Evolutionary conservation across 2,329 filamentous ascomycete genomes (phyloP), one percentile per base, ranked within the genome.

Genomic region (Mycosphaerella arachidis): DNA sequence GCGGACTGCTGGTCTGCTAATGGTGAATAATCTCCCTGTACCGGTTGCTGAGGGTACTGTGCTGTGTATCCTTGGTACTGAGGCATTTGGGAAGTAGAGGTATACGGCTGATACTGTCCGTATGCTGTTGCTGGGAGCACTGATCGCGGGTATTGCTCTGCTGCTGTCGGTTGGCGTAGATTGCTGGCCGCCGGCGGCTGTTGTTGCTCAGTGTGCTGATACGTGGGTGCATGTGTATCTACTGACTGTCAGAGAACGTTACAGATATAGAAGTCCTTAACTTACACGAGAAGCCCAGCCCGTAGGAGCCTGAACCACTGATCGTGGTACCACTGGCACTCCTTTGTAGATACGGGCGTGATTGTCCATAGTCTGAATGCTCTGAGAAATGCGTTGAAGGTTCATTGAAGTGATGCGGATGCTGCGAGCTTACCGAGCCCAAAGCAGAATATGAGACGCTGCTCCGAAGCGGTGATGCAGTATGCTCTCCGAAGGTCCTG

Each of bases 401-500:
- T 48, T 67, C 67, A 6, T 20, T 35, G 50, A 58, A 57, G 3
- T 62, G 53, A 45, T 61, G 55, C 16, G 60, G 62, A 33, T 59
- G 57, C 27, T 67, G 65, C 31, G 54, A 55, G 40, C 53, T 61
- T n/a, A 57, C 54, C n/a, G 65, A 58, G 16, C 60, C 58, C 20
- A 70, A 51, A 6, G 62, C 61, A 35, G 67, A 74, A 63, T 80
- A 80, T 35, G 77, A 79, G 70, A 79, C 76, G 70, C 77, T 80
- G 7, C 76, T 74, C 56, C 78, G 71, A 13, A 81, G 68, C 2
- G 78, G 77, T 12, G 78, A 79, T 33, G 74, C 74, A 3, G 77
- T 68, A 5, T 76, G 73, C 60, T 80, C 78, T 33, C 74, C 76
- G 33, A 75, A 70, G 24, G 72, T 73, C 53, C 78, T 71, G 50